A percentile compares a stretch with the other conserved stretches of the same genome.
These are phyloP conservation scores for Fusarium nanum DNA, from an alignment of 2,329 filamentous ascomycete genomes.

Conservation along the genomic window DNA sequence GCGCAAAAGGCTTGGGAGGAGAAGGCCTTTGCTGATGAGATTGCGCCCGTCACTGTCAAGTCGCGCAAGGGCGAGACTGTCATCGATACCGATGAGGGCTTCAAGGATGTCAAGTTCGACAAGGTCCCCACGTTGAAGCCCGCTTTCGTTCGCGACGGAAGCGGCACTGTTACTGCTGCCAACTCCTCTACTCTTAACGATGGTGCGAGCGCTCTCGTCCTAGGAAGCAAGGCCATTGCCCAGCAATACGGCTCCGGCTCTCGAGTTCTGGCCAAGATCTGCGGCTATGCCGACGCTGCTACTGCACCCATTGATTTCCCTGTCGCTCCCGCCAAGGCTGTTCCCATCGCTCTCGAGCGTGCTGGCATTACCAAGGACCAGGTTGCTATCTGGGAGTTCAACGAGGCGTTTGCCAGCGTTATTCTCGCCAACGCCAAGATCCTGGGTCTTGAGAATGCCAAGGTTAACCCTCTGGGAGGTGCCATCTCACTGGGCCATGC, in stretches of 20 bases:
- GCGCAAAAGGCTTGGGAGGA: slow-evolving; percentile 90
- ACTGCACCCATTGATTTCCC: slow-evolving; percentile 95
- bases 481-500: slow-evolving; percentile 94
- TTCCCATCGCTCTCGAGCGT: slow-evolving; percentile 87
- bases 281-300: slow-evolving; percentile 88
- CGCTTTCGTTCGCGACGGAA: slow-evolving; percentile 87
- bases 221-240: slow-evolving; percentile 84
- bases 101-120: slow-evolving; percentile 85
- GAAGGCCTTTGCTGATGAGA: slow-evolving; percentile 87
- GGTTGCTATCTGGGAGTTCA: slow-evolving; percentile 97
- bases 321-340: slow-evolving; percentile 89
- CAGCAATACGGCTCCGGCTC: slow-evolving; percentile 81
- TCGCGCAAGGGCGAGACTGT: slow-evolving; percentile 84
- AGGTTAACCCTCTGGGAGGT: slow-evolving; percentile 88
- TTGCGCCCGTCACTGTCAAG: slow-evolving; percentile 87
- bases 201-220: slow-evolving; percentile 88
- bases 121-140: slow-evolving; percentile 90
- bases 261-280: slow-evolving; percentile 87
- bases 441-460: slow-evolving; percentile 80
- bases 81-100: slow-evolving; percentile 88
- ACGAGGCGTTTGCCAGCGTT: slow-evolving; percentile 96
- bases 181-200: slow-evolving; percentile 96
- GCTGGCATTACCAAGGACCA: slow-evolving; percentile 93
- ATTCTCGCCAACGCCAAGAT: slow-evolving; percentile 97
- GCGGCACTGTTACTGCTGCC: slow-evolving; percentile 91